phyloP scores from a whole-genome alignment of 352 stramenopile genomes.

The Pythium coloratum region DNA sequence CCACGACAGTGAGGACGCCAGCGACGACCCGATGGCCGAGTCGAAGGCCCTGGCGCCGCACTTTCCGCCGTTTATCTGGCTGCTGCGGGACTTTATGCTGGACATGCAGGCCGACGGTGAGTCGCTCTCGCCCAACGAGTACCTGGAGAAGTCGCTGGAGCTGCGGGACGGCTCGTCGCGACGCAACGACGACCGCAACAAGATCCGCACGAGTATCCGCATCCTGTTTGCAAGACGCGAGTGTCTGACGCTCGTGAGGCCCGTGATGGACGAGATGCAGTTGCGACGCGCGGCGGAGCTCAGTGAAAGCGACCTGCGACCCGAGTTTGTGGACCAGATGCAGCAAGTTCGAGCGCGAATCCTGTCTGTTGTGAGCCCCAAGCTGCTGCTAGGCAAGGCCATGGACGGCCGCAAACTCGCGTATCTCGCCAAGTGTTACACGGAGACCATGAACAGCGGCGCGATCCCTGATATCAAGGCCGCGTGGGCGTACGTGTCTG shows the following conservation, averaged over 20 bases:
- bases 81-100: conserved; percentile 82
- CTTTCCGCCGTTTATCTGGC: conserved; percentile 83
- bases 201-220: conserved; percentile 62
- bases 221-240: conserved; percentile 71
- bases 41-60: conserved; percentile 62
- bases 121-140: conserved; percentile 62
- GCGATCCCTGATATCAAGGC: conserved; percentile 80
- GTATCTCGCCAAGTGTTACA: conserved; percentile 67
- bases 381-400: conserved; percentile 66
- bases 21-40: conserved; percentile 41
- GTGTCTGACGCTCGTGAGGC: conserved; percentile 77
- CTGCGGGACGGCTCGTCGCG: conserved; percentile 40
- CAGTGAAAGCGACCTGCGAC: conserved; percentile 48
- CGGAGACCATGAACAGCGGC: conserved; percentile 75
- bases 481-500: conserved; percentile 80
- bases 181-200: conserved; percentile 71
- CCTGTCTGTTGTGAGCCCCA: conserved; percentile 50
- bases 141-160: conserved; percentile 77
- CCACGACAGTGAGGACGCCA: not conserved
- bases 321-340: conserved; percentile 84
- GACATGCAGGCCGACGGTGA: conserved; percentile 71
- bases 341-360: conserved; percentile 46
- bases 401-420: conserved; percentile 66
- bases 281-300: conserved; percentile 63
- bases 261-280: conserved; percentile 64